Evolutionary conservation across 352 stramenopile genomes (phyloP), one percentile per base, ranked within the genome.

Genomic region (Globisporangium apiculatum): DNA sequence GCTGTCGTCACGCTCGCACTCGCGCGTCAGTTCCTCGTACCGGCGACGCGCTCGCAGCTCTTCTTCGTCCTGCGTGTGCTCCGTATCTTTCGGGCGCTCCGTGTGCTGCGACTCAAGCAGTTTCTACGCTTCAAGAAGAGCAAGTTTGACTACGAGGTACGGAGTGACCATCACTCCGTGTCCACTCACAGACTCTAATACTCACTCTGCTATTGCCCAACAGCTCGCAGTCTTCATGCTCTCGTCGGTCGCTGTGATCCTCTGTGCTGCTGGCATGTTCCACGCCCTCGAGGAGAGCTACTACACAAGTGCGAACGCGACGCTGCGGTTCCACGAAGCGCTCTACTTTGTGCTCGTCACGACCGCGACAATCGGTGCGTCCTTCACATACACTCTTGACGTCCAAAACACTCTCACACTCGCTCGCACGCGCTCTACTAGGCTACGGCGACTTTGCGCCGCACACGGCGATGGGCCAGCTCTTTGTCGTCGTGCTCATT

Each of bases 271-370:
- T 5, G 79, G 79, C 3, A 76, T 90, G 42, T 90, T 73, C 51
- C 77, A 90, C 53, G 77, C 76, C 0, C 64, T 88, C 10, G 79
- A 90, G 66, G 73, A 83, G 51, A 66, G 51, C 8, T 54, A 71
- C 37, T 76, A 86, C 48, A 66, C 72, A 6, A 53, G 68, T 7
- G 54, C 67, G 14, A 61, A 69, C 31, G 45, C 66, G 7, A 65
- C 43, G 1, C 64, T 90, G 24, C 45, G 67, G 7, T 90, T 88
- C 41, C 80, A 90, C 57, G 66, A 88, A 47, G 65, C 80, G 5
- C 69, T 90, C 14, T 90, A 90, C 54, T 90, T 88, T 53, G 80
- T 90, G 10, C 63, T 90, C 7, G 80, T 90, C 35, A 88, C 75
- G 0, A 77, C 82, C 7, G 83, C 80, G 7, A 90, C 80, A 12